Conservation (phyloP, 768 basidiomycete genomes). For the Rhodosporidiobolus sp. region DNA sequence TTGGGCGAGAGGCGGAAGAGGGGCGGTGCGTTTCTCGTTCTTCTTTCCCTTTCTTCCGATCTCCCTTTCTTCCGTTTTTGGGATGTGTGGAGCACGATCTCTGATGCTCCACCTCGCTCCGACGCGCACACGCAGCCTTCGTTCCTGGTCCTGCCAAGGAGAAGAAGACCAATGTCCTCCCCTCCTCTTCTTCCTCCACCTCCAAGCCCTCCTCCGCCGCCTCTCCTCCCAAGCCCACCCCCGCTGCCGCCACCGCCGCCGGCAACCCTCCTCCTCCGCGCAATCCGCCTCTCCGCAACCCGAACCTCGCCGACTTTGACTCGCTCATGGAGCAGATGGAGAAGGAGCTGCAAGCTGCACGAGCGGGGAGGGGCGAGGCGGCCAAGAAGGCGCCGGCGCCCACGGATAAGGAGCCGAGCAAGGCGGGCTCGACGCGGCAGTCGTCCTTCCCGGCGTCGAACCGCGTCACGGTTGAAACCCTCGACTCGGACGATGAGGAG, state of each 20-base stretch:
- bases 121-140: no score
- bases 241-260: slow-evolving; percentile 12
- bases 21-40: slow-evolving; percentile 64
- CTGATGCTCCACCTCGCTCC: no score
- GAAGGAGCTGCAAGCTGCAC: slow-evolving; percentile 59
- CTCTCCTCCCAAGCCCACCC: neutral
- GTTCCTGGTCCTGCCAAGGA: slow-evolving; percentile 36
- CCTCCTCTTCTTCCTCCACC: slow-evolving; percentile 2
- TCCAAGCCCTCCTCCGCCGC: neutral
- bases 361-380: slow-evolving; percentile 18
- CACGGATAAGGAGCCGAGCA: slow-evolving; percentile 25
- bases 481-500: slow-evolving; percentile 50
- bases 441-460: slow-evolving; percentile 15
- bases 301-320: slow-evolving; percentile 85
- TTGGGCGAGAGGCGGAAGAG: slow-evolving; percentile 69
- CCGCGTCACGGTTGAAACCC: slow-evolving; percentile 27
- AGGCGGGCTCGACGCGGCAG: slow-evolving; percentile 42
- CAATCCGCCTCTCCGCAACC: slow-evolving; percentile 52
- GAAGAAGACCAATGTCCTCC: slow-evolving; percentile 37
- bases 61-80: neutral
- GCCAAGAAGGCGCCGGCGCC: slow-evolving; percentile 8
- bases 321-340: slow-evolving; percentile 96
- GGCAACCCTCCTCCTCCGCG: neutral
- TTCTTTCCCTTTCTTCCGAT: neutral
- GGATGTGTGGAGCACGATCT: no score